Evolutionary conservation across 305 asterid genomes (phyloP).

Genomic region (Fraxinus greggii): DNA sequence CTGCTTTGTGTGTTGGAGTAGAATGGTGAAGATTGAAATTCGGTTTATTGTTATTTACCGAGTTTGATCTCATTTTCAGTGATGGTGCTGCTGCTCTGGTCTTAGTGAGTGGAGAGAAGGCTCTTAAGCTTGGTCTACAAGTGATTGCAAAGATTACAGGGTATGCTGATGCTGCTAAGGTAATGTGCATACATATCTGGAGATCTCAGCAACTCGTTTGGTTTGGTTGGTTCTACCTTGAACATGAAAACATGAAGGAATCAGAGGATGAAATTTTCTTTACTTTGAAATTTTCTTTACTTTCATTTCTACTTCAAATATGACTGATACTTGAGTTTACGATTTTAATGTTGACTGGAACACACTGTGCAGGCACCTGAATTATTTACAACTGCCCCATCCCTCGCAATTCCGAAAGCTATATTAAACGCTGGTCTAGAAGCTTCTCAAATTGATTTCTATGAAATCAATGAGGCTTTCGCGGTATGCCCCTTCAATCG

Average conservation of each 20-base stretch:
- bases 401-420: constrained; percentile 95
- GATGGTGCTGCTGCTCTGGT: constrained; percentile 99
- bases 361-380: constrained; percentile 77
- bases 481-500: constrained; percentile 45
- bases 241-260: not conserved
- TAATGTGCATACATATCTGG: constrained; percentile 17
- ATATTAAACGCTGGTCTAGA: constrained; percentile 78
- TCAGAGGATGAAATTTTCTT: not conserved
- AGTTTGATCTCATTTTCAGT: constrained; percentile 24
- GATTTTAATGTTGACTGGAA: constrained; percentile 18
- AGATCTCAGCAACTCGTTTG: not conserved
- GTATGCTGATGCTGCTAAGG: constrained; percentile 99
- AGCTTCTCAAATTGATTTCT: constrained; percentile 77
- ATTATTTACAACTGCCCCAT: constrained; percentile 86
- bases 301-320: not conserved
- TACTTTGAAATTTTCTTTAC: not conserved
- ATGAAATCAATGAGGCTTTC: constrained; percentile 97
- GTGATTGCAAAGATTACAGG: constrained; percentile 52
- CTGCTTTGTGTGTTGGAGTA: not conserved
- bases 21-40: not conserved
- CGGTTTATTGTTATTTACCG: not conserved
- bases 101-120: constrained; percentile 89
- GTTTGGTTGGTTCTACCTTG: not conserved
- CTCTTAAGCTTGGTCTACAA: not conserved
- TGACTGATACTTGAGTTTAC: constrained; percentile 17